phyloP scores from a whole-genome alignment of 768 basidiomycete species.

The Phlebiopsis flavidoalba region DNA sequence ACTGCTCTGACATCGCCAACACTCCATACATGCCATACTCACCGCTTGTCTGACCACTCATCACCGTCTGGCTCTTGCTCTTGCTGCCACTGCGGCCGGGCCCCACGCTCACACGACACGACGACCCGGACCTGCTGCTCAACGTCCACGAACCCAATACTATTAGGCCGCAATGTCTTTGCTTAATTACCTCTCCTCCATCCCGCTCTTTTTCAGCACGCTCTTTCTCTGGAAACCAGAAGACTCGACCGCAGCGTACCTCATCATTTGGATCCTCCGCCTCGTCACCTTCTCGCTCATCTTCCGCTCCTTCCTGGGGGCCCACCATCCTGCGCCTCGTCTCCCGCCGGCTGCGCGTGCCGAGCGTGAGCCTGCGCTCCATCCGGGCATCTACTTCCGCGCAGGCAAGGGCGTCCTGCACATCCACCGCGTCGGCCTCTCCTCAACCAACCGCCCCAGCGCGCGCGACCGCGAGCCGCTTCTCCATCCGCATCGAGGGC shows the following conservation, averaged over 20 bases:
- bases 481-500: conserved; percentile 62
- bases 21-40: neutral
- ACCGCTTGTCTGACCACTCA: neutral
- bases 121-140: neutral
- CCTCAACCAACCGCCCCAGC: conserved; percentile 49
- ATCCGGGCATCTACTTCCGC: conserved; percentile 72
- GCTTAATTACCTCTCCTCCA: neutral
- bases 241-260: conserved; percentile 28
- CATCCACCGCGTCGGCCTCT: conserved; percentile 61
- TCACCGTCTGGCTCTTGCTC: neutral
- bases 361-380: conserved; percentile 72
- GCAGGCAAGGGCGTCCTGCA: conserved; percentile 48
- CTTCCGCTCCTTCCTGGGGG: conserved; percentile 59
- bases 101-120: neutral
- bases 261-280: conserved; percentile 47
- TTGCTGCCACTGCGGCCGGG: neutral
- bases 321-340: conserved; percentile 58
- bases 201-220: conserved; percentile 16
- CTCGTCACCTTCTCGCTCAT: conserved; percentile 50
- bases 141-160: neutral
- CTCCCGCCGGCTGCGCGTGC: conserved; percentile 57
- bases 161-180: neutral
- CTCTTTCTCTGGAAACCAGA: conserved; percentile 16
- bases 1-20: neutral
- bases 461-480: conserved; percentile 45